phyloP scores from a whole-genome alignment of 495 filamentous ascomycete genomes.

The Hyphodiscus hymeniophilus region DNA sequence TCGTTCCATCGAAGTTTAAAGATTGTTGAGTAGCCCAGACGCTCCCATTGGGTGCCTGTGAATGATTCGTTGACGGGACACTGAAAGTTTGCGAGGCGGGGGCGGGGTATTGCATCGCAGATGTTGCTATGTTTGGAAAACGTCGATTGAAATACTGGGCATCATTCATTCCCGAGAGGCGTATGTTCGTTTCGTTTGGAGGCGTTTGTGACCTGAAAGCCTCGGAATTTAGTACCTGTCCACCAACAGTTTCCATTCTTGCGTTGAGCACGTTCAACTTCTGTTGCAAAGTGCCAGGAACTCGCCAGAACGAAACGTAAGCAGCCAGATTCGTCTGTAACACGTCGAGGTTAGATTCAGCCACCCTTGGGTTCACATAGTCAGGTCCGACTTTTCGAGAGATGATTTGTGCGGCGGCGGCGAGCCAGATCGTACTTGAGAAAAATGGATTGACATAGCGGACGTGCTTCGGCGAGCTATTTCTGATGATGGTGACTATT shows the following conservation, averaged over 20 bases:
- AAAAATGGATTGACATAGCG: constrained; percentile 24
- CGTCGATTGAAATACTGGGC: too few relatives aligned
- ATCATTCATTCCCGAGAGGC: too few relatives aligned
- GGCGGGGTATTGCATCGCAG: too few relatives aligned
- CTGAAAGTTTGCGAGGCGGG: too few relatives aligned
- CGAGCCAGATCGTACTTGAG: constrained; percentile 25
- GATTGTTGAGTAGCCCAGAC: too few relatives aligned
- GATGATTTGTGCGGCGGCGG: constrained; percentile 20
- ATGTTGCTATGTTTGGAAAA: too few relatives aligned
- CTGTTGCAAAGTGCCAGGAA: constrained; percentile 1
- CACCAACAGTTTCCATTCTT: not conserved
- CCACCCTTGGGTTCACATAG: not conserved
- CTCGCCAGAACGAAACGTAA: constrained; percentile 12
- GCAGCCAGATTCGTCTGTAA: constrained; percentile 4
- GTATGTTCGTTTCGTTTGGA: too few relatives aligned
- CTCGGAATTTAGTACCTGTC: too few relatives aligned
- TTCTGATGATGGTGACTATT: constrained; percentile 19
- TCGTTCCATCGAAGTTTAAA: too few relatives aligned
- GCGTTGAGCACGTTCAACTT: constrained; percentile 9
- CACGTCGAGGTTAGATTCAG: constrained; percentile 10
- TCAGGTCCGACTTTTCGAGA: not conserved
- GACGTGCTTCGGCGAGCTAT: constrained; percentile 17
- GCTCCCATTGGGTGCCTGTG: too few relatives aligned
- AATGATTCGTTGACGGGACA: too few relatives aligned
- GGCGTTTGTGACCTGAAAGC: too few relatives aligned